Evolutionary conservation across 208 protist species (phyloP), one percentile per base, ranked within the genome.

Genomic region (Leishmania aethiopica): DNA sequence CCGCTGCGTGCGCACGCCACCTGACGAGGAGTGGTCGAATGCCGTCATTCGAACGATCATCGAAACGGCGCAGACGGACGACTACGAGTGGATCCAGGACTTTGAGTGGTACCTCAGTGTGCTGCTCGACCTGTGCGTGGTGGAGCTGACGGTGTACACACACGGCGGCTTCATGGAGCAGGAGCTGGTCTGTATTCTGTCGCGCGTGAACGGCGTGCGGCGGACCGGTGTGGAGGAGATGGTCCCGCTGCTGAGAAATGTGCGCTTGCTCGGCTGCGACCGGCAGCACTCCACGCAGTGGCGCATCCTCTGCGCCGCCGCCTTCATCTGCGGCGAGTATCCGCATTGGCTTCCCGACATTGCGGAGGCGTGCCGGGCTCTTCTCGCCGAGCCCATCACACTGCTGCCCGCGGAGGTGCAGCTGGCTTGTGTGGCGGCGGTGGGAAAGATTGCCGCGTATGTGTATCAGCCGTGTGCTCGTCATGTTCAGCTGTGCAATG

Each of bases 31-130:
- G 40, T 99, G 97, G 92, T 93, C 95, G 32, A 98, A 99, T 76
- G 81, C 84, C n/a, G 89, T 99, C 40, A 93, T 99, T 51, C n/a
- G 66, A 35, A 94, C 94, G 75, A 91, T 99, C 35, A 92, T 98
- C 75, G 85, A 91, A 45, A 96, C 92, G 69, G 91, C 89, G 22
- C 88, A 89, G 37, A 92, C 88, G 25, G 88, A 97, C 73, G 97
- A 98, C 83, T 98, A 98, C 79, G 86, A 75, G 28, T 88, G 94
- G 81, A 89, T 99, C 8, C 87, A 96, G 35, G 96, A 99, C 80
- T 99, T 99, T 89, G 98, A 99, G 89, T 99, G 99, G 99, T 99
- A 99, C 78, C 80, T 99, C 1, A 80, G 88, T n/a, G 91, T 99
- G 11, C 89, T 99, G 45, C 81, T 99, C 0, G 91, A 98, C 49